Evolutionary conservation across 805 yeast species (phyloP), one percentile per base, ranked within the genome.

Genomic region (Phaffomyces antillensis): DNA sequence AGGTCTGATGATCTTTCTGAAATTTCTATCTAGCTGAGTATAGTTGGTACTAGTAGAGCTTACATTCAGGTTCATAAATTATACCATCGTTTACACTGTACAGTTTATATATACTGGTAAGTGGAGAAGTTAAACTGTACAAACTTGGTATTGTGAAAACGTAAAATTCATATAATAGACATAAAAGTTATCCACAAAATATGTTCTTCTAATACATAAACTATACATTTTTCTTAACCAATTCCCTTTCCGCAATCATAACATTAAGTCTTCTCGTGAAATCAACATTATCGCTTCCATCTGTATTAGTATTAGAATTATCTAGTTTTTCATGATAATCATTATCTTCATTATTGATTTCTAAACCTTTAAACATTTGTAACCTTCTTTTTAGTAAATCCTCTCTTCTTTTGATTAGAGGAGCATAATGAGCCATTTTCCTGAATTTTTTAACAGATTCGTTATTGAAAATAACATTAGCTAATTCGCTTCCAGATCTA

Each of bases 341-440:
- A 28, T 40, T 34, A 7, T 40, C 47, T 9, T 32, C 23, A 23
- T n/a, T 36, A 23, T 20, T 13, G 8, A 16, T 11, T 5, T 26
- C 24, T 33, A 39, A 34, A 9, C 43, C 47, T n/a, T 37, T 18
- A 25, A 43, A 49, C 11, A 54, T 17, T 2, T 37, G 5, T 4
- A 38, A 41, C 24, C 48, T 39, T 28, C 49, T 49, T 44, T 48
- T 48, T 9, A 49, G 26, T 9, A 45, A 24, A 20, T 52, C 55
- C 17, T 49, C 45, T 32, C 45, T 49, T 25, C 26, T 37, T 23
- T 30, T 28, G 5, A 28, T 8, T 6, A 36, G 5, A 10, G 39
- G 38, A 28, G 45, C 36, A 33, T 44, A 52, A 25, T 43, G 48
- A 1, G 42, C 42, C 10, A 45, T 25, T 13, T 42, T 41, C 26